A percentile compares a stretch with the other conserved stretches of the same genome.
Evolutionary conservation across 495 filamentous ascomycete species (phyloP).

Genomic region (Annulohypoxylon nitens): DNA sequence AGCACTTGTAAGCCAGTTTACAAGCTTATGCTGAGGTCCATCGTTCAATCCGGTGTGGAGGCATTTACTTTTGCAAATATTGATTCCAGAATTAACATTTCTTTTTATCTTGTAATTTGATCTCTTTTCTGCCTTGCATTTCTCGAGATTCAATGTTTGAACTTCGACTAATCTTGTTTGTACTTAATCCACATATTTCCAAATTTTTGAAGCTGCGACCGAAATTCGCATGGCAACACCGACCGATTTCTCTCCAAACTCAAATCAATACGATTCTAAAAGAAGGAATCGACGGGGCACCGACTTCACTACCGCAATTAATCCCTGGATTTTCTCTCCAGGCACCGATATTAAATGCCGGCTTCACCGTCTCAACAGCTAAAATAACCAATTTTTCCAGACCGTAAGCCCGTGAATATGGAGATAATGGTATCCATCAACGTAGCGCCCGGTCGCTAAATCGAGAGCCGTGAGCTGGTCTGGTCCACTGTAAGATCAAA

Average conservation of each 20-base stretch:
- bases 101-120: neutral
- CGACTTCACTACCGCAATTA: neutral
- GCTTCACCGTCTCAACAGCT: slow-evolving; percentile 5
- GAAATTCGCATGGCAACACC: neutral
- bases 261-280: neutral
- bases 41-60: slow-evolving; percentile 48
- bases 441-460: neutral
- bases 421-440: neutral
- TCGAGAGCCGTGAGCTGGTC: neutral
- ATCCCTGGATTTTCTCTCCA: neutral
- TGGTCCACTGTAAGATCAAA: neutral
- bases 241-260: neutral
- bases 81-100: neutral
- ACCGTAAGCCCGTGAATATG: neutral
- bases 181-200: no score
- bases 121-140: neutral
- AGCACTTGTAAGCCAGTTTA: slow-evolving; percentile 31
- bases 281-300: neutral
- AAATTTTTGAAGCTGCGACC: neutral
- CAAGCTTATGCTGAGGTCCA: slow-evolving; percentile 41
- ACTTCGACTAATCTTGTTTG: no score
- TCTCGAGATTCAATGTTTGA: no score
- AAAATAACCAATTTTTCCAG: neutral
- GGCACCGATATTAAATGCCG: slow-evolving; percentile 1
- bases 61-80: slow-evolving; percentile 17